These are phyloP conservation scores for Paratinospora sagittata DNA, from an alignment of 164 flowering plant genomes.

Conservation along the genomic window DNA sequence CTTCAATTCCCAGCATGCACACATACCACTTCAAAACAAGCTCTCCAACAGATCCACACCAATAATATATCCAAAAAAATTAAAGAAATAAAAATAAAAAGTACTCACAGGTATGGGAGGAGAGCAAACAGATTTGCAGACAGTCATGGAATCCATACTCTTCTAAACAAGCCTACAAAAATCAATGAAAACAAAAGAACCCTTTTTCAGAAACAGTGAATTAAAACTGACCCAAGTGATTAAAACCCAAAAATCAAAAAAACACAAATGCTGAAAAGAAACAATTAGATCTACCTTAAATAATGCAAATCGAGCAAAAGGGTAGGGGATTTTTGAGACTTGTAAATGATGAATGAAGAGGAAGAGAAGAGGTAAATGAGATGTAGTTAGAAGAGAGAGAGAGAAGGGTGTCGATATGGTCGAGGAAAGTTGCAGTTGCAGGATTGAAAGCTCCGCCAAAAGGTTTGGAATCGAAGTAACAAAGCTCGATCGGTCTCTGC, in stretches of 20 bases:
- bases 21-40: neutral
- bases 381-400: neutral
- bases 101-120: slow-evolving; percentile 29
- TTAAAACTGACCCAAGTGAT: neutral
- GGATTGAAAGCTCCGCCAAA: slow-evolving; percentile 25
- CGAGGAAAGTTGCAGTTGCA: slow-evolving; percentile 23
- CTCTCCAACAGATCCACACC: slow-evolving; percentile 1
- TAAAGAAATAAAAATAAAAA: neutral
- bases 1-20: neutral
- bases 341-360: too few relatives aligned
- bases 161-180: slow-evolving; percentile 1
- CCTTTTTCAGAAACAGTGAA: neutral
- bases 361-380: neutral
- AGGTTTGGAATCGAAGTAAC: neutral
- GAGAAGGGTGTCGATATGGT: slow-evolving; percentile 14
- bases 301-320: slow-evolving; percentile 1
- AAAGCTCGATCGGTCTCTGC: neutral
- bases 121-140: slow-evolving; percentile 36
- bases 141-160: slow-evolving; percentile 43
- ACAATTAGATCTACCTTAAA: slow-evolving; percentile 7
- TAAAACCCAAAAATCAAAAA: too few relatives aligned
- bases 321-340: neutral
- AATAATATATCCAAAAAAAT: neutral
- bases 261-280: neutral
- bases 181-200: slow-evolving; percentile 7